phyloP scores from a whole-genome alignment of 768 basidiomycete genomes.

The Lentinula sp. region DNA sequence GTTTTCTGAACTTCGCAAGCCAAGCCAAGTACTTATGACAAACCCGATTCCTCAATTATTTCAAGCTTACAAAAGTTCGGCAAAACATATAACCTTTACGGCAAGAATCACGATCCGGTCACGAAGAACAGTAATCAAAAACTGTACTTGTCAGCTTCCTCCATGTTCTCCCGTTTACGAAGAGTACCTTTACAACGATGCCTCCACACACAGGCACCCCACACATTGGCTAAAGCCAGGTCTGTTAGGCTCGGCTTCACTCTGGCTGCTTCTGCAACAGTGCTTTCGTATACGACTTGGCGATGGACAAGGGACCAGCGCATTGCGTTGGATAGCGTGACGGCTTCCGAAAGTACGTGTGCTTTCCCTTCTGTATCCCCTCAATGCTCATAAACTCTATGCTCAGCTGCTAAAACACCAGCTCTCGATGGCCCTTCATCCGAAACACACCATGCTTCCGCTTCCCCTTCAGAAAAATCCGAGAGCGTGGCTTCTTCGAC shows the following conservation, averaged over 20 bases:
- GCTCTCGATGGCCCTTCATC: constrained; percentile 1
- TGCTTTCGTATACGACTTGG: constrained; percentile 44
- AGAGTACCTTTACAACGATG: background rate
- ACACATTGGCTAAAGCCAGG: background rate
- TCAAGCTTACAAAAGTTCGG: too few relatives aligned
- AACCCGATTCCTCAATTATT: too few relatives aligned
- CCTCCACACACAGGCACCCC: constrained; percentile 2
- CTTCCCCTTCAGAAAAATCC: background rate
- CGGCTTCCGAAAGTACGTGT: constrained; percentile 18
- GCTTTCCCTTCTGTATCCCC: background rate
- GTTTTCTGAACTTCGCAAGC: too few relatives aligned
- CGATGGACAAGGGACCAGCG: constrained; percentile 34
- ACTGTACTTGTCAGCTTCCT: background rate
- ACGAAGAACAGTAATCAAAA: background rate
- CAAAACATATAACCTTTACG: too few relatives aligned
- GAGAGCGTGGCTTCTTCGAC: background rate
- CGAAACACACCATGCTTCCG: constrained; percentile 1
- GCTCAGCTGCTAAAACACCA: background rate
- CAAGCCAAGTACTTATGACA: too few relatives aligned
- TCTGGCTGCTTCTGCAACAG: constrained; percentile 37
- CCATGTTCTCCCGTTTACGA: constrained; percentile 4
- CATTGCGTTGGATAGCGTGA: constrained; percentile 43
- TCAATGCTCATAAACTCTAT: background rate
- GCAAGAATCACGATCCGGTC: background rate
- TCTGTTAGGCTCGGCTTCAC: constrained; percentile 22